Percentiles rank a stretch among this genome's conserved stretches.
phyloP scores from a whole-genome alignment of 2,329 filamentous ascomycete genomes.

The Polychaeton citri region DNA sequence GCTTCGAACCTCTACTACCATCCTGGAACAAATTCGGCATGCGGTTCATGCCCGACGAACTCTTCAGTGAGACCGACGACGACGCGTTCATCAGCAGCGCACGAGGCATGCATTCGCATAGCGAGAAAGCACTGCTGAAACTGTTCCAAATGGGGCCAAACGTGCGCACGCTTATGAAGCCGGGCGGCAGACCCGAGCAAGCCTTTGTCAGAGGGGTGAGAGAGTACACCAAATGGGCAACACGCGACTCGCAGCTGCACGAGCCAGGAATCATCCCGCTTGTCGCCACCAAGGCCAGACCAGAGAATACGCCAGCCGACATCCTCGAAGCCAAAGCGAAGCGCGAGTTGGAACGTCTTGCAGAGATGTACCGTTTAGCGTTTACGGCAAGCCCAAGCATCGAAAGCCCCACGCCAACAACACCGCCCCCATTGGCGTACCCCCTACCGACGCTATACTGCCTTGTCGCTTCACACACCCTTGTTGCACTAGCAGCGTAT shows the following conservation, averaged over 20 bases:
- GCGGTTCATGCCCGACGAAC: slow-evolving; percentile 35
- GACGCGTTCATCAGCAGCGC: slow-evolving; percentile 34
- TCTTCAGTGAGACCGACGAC: slow-evolving; percentile 34
- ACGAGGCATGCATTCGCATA: slow-evolving; percentile 32
- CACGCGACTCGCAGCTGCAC: slow-evolving; percentile 34
- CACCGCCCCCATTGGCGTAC: slow-evolving; percentile 7
- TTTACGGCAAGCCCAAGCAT: slow-evolving; percentile 17
- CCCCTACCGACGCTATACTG: slow-evolving; percentile 40
- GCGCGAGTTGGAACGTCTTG: slow-evolving; percentile 29
- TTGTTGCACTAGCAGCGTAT: slow-evolving; percentile 40
- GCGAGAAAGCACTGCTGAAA: slow-evolving; percentile 36
- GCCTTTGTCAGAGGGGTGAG: slow-evolving; percentile 11
- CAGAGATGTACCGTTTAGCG: slow-evolving; percentile 27
- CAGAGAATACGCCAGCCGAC: slow-evolving; percentile 24
- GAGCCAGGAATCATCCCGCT: slow-evolving; percentile 24
- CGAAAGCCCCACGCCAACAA: slow-evolving; percentile 12
- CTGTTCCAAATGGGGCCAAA: slow-evolving; percentile 36
- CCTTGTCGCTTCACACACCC: slow-evolving; percentile 39
- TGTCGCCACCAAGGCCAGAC: slow-evolving; percentile 31
- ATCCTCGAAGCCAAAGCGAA: slow-evolving; percentile 31
- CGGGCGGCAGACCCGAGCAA: slow-evolving; percentile 8
- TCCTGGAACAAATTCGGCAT: slow-evolving; percentile 41
- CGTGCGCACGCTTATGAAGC: slow-evolving; percentile 10
- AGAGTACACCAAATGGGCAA: slow-evolving; percentile 41
- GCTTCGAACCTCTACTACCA: slow-evolving; percentile 43